Conservation (phyloP, 768 basidiomycete genomes). For the Candolleomyces aberdarensis region DNA sequence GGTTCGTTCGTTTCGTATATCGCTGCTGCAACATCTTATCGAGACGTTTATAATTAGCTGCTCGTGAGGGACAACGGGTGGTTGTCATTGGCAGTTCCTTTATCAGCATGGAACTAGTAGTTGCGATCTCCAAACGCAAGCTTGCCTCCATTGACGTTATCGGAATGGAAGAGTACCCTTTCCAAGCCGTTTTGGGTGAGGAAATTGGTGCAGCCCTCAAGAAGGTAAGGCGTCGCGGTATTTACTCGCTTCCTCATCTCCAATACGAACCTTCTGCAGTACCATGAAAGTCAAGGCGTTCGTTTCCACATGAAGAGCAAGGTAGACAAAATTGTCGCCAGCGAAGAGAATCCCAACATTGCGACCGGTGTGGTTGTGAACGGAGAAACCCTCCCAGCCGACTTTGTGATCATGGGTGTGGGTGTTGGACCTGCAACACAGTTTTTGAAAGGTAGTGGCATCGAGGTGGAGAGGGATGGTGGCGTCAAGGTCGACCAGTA, state of each 20-base stretch:
- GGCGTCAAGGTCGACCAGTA: slow-evolving; percentile 77
- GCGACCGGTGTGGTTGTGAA: slow-evolving; percentile 67
- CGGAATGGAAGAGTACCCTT: slow-evolving; percentile 79
- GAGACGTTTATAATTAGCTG: slow-evolving; percentile 33
- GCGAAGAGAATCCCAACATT: slow-evolving; percentile 46
- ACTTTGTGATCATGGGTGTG: slow-evolving; percentile 82
- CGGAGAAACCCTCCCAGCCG: slow-evolving; percentile 62
- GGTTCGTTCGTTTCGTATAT: slow-evolving; percentile 35
- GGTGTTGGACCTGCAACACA: slow-evolving; percentile 83
- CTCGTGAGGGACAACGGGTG: slow-evolving; percentile 68
- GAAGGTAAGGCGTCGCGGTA: slow-evolving; percentile 44
- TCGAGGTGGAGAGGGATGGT: slow-evolving; percentile 70
- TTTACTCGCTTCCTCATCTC: not conserved
- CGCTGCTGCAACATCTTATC: not conserved
- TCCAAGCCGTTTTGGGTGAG: slow-evolving; percentile 77
- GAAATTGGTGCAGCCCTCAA: slow-evolving; percentile 74
- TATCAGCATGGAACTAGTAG: slow-evolving; percentile 91
- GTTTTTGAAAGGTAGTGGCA: slow-evolving; percentile 69
- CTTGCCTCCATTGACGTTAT: slow-evolving; percentile 82
- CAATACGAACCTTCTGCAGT: slow-evolving; percentile 37
- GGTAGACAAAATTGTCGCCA: slow-evolving; percentile 64
- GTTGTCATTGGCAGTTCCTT: slow-evolving; percentile 89
- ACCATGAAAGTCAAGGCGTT: slow-evolving; percentile 78
- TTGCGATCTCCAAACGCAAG: slow-evolving; percentile 67
- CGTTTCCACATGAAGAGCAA: slow-evolving; percentile 78